phyloP scores from a whole-genome alignment of 1,284 basidiomycete species.

The Leccinum laetum region DNA sequence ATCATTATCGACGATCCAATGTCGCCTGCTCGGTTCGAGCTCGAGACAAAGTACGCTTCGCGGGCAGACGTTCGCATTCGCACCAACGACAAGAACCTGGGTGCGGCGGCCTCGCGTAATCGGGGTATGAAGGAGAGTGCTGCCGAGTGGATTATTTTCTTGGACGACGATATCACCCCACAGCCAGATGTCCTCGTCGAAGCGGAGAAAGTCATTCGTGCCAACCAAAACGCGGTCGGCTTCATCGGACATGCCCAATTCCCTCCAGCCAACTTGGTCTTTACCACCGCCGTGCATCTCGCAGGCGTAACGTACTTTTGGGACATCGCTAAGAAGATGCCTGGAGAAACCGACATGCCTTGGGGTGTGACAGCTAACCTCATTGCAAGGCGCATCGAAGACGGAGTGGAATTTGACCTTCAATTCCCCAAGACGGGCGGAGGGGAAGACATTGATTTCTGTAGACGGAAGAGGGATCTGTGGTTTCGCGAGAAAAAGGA shows the following conservation, averaged over 20 bases:
- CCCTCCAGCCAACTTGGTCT: conserved; percentile 47
- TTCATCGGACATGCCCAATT: conserved; percentile 54
- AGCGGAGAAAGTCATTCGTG: conserved; percentile 47
- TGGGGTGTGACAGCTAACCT: conserved; percentile 68
- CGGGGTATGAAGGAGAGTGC: conserved; percentile 30
- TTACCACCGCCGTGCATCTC: conserved; percentile 54
- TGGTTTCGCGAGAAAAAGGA: conserved; percentile 36
- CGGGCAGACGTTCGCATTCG: conserved; percentile 28
- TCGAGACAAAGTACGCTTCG: conserved; percentile 22
- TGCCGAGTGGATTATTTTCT: conserved; percentile 39
- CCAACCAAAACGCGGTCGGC: conserved; percentile 47
- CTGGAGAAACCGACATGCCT: conserved; percentile 42
- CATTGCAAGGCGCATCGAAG: conserved; percentile 45
- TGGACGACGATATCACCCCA: conserved; percentile 59
- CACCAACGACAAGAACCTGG: conserved; percentile 24
- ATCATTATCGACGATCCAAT: conserved; percentile 53
- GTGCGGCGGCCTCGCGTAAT: conserved; percentile 38
- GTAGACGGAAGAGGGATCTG: conserved; percentile 46
- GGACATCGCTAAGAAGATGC: conserved; percentile 55
- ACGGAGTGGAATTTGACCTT: conserved; percentile 45
- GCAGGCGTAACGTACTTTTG: conserved; percentile 61
- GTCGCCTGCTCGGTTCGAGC: conserved; percentile 36
- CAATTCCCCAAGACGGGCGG: conserved; percentile 62
- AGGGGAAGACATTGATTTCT: conserved; percentile 64
- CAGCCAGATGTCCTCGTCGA: conserved; percentile 43